A percentile compares a stretch with the other conserved stretches of the same genome.
Conservation (phyloP, 345 rosid genomes). For the Sisymbrium altissimum region DNA sequence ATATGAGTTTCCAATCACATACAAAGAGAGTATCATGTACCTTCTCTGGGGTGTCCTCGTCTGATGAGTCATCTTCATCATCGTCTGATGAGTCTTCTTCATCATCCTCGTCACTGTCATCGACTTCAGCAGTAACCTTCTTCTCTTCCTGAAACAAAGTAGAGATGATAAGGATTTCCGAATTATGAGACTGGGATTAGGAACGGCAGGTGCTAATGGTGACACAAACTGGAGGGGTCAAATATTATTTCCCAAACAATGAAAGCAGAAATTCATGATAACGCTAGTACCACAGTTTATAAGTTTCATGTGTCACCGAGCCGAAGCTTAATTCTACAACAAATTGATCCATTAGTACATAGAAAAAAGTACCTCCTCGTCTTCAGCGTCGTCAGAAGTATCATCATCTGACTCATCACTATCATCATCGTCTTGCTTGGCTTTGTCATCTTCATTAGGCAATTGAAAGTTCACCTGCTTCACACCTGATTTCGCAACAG, state of each 20-base stretch:
- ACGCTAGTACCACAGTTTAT: neutral
- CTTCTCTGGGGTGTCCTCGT: slow-evolving; percentile 36
- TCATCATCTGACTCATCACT: slow-evolving; percentile 26
- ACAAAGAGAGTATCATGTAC: slow-evolving; percentile 27
- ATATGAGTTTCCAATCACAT: neutral
- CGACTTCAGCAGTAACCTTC: slow-evolving; percentile 23
- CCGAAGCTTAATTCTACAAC: neutral
- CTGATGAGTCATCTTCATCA: slow-evolving; percentile 40
- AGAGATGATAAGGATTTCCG: neutral
- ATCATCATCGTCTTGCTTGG: slow-evolving; percentile 31
- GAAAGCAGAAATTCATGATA: too few species aligned
- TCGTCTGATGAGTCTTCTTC: slow-evolving; percentile 41
- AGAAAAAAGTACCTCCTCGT: slow-evolving; percentile 24
- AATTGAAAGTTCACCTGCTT: slow-evolving; percentile 48
- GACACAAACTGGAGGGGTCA: neutral
- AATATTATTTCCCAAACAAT: neutral
- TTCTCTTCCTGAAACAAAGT: slow-evolving; percentile 26
- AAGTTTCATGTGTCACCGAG: neutral
- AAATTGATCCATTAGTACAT: neutral
- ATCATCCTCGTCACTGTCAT: slow-evolving; percentile 27
- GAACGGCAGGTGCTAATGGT: neutral
- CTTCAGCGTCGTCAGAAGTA: slow-evolving; percentile 2
- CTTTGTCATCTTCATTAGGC: slow-evolving; percentile 37
- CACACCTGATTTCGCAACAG: slow-evolving; percentile 16
- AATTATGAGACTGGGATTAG: neutral